Base-by-base conservation (phyloP, 768 basidiomycete species). In the Auriscalpium microsporum region DNA sequence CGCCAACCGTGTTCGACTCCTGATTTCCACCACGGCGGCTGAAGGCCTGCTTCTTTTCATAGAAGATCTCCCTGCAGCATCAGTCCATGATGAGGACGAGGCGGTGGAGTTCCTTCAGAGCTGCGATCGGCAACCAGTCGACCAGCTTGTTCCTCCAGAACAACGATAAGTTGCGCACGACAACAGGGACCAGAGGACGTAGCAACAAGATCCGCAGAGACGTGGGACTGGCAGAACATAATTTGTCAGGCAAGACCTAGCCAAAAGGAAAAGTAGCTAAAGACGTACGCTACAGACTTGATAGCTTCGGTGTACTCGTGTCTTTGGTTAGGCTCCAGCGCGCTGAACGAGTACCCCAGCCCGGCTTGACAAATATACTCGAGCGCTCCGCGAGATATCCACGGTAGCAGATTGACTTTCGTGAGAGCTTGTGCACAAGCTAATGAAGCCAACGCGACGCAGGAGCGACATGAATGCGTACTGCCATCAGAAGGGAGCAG, bases 31-130 rank as follows among this genome's bases (percentile, higher is more conserved):
- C 69, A 38, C 71, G 73, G 21, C 64, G 62, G 10, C 55, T 57
- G 3, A 76, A 45, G 2, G 72, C 67, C 36, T 56, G 61, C 55
- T 70, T 73, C 63, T 77, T 78, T 19, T 63, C 58, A 19, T 66
- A 57, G 37, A 69, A 71, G 6, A 79, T 71, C 4, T 69, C 60
- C n/a, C 64, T 53, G 8, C 76, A 69, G 6, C 68, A 68, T 9
- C 65, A 55, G 17, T 74, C 62, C 63, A 79, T 65, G 4, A 67
- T 59, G 40, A 73, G 70, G 0, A 70, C 55, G 16, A 75, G 65
- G 13, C 69, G 67, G 48, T 71, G 62, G 13, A 76, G 28, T 4
- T 63, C 52, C n/a, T 69, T 68, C 8, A 73, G 42, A 9, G 57
- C 47, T 45, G 64, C 62, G 54, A 62, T 68, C 1, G 76, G 75